phyloP scores from a whole-genome alignment of 257 asterid genomes.

The Przewalskia tangutica region DNA sequence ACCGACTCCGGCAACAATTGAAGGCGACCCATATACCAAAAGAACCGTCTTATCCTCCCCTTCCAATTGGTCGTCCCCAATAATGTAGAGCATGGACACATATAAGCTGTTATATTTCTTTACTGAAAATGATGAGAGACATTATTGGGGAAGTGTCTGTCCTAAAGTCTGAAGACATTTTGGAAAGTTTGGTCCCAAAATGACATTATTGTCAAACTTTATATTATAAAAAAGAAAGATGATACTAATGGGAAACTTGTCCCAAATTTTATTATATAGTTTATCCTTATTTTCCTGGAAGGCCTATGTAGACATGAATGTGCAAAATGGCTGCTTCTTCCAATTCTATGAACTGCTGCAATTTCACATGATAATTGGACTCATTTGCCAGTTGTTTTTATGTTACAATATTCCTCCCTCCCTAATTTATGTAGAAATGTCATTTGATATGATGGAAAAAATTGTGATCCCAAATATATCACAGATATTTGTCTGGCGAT shows the following conservation, averaged over 20 bases:
- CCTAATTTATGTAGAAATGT: neutral
- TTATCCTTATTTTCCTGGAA: neutral
- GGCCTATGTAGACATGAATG: neutral
- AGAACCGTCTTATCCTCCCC: no score
- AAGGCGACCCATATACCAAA: no score
- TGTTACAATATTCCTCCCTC: accelerated
- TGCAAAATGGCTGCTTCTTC: neutral
- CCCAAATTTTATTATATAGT: neutral
- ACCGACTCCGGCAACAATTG: no score
- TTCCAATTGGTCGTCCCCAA: no score
- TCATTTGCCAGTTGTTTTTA: neutral
- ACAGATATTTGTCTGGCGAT: neutral
- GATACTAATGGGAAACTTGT: neutral
- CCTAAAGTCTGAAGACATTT: neutral
- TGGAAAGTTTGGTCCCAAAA: neutral
- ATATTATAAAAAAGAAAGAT: neutral
- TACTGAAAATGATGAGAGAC: no score
- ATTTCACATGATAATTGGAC: neutral
- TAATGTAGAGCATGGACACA: no score
- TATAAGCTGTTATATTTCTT: no score
- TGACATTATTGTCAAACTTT: neutral
- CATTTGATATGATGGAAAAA: neutral
- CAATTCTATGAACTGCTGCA: neutral
- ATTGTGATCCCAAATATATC: neutral
- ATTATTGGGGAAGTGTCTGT: neutral